Evolutionary conservation across 2,329 filamentous ascomycete genomes (phyloP), one percentile per base, ranked within the genome.

Genomic region (Gnomoniopsis smithogilvyi): DNA sequence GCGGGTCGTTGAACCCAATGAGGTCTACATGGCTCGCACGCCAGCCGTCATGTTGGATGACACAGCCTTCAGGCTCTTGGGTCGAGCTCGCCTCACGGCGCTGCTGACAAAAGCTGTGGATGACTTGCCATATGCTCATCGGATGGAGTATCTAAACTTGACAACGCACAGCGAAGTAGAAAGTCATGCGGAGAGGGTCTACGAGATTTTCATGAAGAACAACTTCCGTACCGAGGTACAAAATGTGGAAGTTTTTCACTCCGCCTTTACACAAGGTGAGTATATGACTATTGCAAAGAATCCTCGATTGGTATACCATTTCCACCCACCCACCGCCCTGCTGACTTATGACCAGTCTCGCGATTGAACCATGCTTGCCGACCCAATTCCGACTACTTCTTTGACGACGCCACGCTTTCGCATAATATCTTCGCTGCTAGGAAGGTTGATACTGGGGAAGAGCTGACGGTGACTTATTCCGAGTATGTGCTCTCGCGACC

Each of bases 401-500:
- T 77, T 53, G 73, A 77, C 60, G 64, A 69, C 12, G 58, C 59
- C 8, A 74, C 72, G 0, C 66, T 77, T 22, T 67, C 69, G 19
- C 74, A 76, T 21, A 69, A 70, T 12, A 69, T 76, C 12, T 69
- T 72, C 30, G 73, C 75, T 2, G 71, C 73, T 0, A 64, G 70
- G 17, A 70, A 73, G 30, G 73, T 78, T 26, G 54, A 66, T 11
- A 65, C 67, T 2, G 75, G 74, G 1, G 76, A 78, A 61, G 76
- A 78, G 62, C 68, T 78, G 6, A 76, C 74, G 6, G 69, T 77
- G 24, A 70, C 72, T n/a, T 77, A 76, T 64, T 72, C 71, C n/a
- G 72, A 74, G 72, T 71, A 65, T 38, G 65, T 59, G 30, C 15
- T 7, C 10, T 22, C 10, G 10, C 8, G 14, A 21, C 26, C n/a